These are phyloP conservation scores for Panicum hallii DNA, from an alignment of 202 grass and related monocot genomes.

Conservation along the genomic window DNA sequence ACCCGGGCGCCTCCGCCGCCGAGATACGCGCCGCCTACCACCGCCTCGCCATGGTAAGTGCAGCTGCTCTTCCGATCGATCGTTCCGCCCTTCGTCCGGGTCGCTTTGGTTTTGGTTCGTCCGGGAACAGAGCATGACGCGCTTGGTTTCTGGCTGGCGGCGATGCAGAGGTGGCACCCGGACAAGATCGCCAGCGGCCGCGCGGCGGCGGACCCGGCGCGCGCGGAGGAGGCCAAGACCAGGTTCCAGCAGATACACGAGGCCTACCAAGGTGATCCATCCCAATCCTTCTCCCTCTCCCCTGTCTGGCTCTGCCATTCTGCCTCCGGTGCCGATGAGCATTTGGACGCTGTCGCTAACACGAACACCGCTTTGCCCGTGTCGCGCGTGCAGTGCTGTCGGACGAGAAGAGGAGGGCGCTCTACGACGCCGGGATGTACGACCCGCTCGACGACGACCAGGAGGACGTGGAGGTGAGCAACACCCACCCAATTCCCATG, in stretches of 20 bases:
- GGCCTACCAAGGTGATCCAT: constrained; percentile 60
- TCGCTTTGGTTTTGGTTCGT: background rate
- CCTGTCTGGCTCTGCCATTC: too few relatives aligned
- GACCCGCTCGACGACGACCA: constrained; percentile 63
- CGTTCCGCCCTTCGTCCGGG: background rate
- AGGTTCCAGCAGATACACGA: constrained; percentile 77
- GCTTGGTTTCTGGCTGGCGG: background rate
- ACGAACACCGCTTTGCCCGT: background rate
- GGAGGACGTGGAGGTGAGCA: constrained; percentile 68
- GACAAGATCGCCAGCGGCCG: constrained; percentile 47
- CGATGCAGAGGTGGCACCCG: constrained; percentile 64
- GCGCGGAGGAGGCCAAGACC: constrained; percentile 60
- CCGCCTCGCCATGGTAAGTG: constrained; percentile 70
- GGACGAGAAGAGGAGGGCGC: constrained; percentile 66
- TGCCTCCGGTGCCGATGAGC: background rate
- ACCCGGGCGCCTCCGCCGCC: constrained; percentile 44
- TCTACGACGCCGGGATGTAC: constrained; percentile 75
- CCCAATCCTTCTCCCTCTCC: too few relatives aligned
- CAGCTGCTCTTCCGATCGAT: background rate
- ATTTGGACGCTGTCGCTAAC: background rate
- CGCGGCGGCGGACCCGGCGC: constrained; percentile 34
- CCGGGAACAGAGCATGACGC: background rate
- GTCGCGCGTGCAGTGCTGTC: constrained; percentile 60
- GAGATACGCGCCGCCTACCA: constrained; percentile 72
- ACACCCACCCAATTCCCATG: background rate